Percentiles rank a stretch among this genome's conserved stretches.
These are phyloP conservation scores for Cyclospora cayetanensis DNA, from an alignment of 169 alveolate species.

Conservation along the genomic window DNA sequence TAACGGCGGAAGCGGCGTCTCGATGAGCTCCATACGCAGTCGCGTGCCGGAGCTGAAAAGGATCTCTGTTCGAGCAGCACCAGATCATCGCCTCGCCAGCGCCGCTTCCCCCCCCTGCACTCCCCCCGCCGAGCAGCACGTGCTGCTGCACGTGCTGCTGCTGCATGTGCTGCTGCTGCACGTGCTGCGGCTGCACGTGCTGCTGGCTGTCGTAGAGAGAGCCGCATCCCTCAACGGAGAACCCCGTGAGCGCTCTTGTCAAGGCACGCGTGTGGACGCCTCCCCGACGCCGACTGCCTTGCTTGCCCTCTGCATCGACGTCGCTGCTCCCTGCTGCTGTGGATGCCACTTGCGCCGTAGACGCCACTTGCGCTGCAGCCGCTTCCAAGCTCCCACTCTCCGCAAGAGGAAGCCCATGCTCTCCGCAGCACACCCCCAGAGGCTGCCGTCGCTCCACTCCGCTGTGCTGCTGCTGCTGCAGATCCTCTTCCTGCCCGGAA, in stretches of 20 bases:
- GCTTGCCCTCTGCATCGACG: neutral
- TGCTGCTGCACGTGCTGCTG: slow-evolving; percentile 23
- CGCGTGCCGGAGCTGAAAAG: slow-evolving; percentile 27
- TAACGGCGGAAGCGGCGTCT: slow-evolving; percentile 51
- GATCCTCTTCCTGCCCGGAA: neutral
- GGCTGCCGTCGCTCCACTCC: neutral
- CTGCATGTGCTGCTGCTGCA: slow-evolving; percentile 20
- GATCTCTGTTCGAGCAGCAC: slow-evolving; percentile 32
- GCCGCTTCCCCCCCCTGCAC: slow-evolving; percentile 44
- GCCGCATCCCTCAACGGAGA: neutral
- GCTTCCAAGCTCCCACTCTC: neutral
- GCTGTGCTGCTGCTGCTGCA: neutral
- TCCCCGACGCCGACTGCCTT: neutral
- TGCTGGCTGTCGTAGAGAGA: neutral
- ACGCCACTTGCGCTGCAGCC: slow-evolving; percentile 1
- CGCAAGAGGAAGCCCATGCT: too few species aligned
- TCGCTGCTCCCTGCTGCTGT: slow-evolving; percentile 31
- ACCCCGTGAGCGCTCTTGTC: neutral
- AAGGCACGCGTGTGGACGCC: slow-evolving; percentile 36
- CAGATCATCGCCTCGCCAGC: neutral
- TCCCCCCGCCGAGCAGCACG: neutral
- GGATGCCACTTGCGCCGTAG: slow-evolving; percentile 29
- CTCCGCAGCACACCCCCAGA: neutral
- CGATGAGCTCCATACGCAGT: neutral
- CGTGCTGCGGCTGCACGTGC: slow-evolving; percentile 46